Evolutionary conservation across 257 asterid species (phyloP), one percentile per base, ranked within the genome.

Genomic region (Petunia secreta): DNA sequence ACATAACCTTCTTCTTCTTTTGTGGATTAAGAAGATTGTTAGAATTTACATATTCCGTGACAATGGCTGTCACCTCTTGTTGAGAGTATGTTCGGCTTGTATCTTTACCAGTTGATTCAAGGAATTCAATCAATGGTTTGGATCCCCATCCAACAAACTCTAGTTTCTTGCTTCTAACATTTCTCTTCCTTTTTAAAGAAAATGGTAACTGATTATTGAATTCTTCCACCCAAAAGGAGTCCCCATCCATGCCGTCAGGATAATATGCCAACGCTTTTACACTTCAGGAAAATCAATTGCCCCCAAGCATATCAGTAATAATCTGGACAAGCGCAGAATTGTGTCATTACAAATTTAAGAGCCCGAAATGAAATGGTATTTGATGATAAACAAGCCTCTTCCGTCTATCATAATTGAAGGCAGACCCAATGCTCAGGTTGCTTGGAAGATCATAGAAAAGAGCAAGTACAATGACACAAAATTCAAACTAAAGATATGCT

Each of bases 91-190:
- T 65, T 82, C 36, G 75, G 63, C 78, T 80, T 63, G 97, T 84
- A 85, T 94, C 94, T 89, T 85, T 82, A 69, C 93, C 97, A 82
- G 94, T 84, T 68, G 92, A 89, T 60, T 87, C 89, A 73, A 95
- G 97, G 88, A 95, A 95, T 82, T 93, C 97, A 78, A 92, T 83
- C 15, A 95, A 87, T 39, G 90, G 94, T 85, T 79, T 90, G 55
- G 99, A 95, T 11, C 91, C 97, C 99, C 99, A 95, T 53, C 92
- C 84, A n/a, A 74, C 55, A 46, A 88, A 95, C 89, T 92, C 93
- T 38, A 90, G 48, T 85, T 67, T 90, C 75, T 85, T 91, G 52
- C 80, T 82, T 75, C 83, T 86, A 38, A 81, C 81, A 82, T 84
- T 88, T 85, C 95, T 90, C 86, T 89, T 95, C 84, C 93, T 91